Evolutionary conservation across 306 rosid species (phyloP).

Genomic region (Cicer arietinum): DNA sequence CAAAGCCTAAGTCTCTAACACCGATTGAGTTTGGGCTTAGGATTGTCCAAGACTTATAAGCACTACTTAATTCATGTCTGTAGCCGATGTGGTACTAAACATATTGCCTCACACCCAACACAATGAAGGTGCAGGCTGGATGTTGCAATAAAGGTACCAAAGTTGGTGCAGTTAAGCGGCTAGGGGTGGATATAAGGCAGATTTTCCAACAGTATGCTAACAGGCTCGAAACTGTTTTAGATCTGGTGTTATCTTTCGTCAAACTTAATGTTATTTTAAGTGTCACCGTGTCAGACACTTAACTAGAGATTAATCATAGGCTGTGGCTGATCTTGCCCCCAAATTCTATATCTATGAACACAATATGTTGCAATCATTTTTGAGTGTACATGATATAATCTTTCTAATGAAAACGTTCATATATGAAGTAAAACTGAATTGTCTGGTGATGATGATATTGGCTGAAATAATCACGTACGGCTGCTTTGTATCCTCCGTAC

Average conservation of each 20-base stretch:
- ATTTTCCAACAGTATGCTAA: not conserved
- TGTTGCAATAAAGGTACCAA: not conserved
- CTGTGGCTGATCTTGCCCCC: not conserved
- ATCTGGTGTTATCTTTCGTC: constrained; percentile 3
- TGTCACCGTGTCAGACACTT: not conserved
- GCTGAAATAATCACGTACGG: constrained; percentile 27
- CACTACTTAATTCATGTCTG: not conserved
- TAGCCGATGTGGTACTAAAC: not conserved
- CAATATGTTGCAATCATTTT: constrained; percentile 22
- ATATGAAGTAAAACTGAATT: constrained; percentile 19
- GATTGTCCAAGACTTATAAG: not conserved
- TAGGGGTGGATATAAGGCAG: not conserved
- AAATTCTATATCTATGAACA: not conserved
- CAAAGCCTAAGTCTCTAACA: too few species aligned
- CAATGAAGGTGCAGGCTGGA: constrained; percentile 1
- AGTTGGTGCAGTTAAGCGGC: not conserved
- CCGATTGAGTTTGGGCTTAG: not conserved
- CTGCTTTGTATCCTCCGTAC: not conserved
- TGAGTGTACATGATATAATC: constrained; percentile 15
- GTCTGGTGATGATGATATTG: constrained; percentile 12
- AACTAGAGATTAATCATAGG: constrained; percentile 24
- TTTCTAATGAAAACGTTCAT: constrained; percentile 23
- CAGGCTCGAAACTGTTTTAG: constrained; percentile 2
- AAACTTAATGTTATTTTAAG: constrained; percentile 8
- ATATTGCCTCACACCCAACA: not conserved